phyloP scores from a whole-genome alignment of 192 early-diverging fungal species.

The Coemansia sp. region DNA sequence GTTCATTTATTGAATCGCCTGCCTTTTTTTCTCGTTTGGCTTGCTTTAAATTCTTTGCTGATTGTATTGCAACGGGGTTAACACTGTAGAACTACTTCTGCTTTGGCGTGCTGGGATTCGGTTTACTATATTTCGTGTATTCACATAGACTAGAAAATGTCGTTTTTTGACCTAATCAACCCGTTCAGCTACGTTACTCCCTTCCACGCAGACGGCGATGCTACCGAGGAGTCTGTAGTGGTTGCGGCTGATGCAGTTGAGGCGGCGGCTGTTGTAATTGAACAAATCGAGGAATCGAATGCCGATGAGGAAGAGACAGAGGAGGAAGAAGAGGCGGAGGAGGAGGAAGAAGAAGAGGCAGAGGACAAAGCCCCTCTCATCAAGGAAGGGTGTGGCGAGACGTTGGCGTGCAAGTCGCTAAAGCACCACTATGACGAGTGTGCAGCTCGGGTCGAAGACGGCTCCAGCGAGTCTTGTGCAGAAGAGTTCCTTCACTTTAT shows the following conservation, averaged over 20 bases:
- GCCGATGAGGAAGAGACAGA: constrained; percentile 39
- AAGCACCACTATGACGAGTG: constrained; percentile 79
- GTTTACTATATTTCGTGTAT: background rate
- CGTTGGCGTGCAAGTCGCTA: constrained; percentile 63
- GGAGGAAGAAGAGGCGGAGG: constrained; percentile 23
- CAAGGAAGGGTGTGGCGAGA: constrained; percentile 57
- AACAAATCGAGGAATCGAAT: constrained; percentile 28
- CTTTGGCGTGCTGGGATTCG: background rate
- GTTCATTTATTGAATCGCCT: background rate
- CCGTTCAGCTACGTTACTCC: constrained; percentile 62
- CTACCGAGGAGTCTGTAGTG: constrained; percentile 7
- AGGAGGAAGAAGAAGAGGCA: constrained; percentile 36
- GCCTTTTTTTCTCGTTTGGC: background rate
- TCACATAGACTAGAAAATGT: constrained; percentile 23
- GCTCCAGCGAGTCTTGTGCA: constrained; percentile 70
- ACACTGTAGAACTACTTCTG: background rate
- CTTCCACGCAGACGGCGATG: constrained; percentile 63
- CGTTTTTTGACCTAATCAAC: constrained; percentile 51
- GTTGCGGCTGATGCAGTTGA: constrained; percentile 50
- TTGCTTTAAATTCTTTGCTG: background rate
- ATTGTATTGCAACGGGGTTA: background rate
- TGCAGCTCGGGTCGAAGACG: constrained; percentile 70
- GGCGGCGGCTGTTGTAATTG: constrained; percentile 33
- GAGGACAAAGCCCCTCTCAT: constrained; percentile 43
- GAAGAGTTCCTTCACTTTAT: constrained; percentile 82